Evolutionary conservation across 2,329 filamentous ascomycete species (phyloP).

Genomic region (Metarhizium brunneum): DNA sequence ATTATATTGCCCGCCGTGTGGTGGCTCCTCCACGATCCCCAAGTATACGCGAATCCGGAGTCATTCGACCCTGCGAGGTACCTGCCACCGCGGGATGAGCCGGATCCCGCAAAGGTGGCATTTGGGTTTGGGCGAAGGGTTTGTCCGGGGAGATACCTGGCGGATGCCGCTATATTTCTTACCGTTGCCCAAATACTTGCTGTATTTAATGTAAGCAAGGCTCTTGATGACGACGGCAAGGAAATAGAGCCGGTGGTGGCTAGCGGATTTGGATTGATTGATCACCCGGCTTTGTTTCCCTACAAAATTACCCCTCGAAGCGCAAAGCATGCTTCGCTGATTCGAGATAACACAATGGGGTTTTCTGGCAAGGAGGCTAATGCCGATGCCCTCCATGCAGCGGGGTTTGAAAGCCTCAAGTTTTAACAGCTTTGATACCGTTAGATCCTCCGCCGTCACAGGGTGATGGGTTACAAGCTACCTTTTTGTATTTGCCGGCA

Average conservation of each 20-base stretch:
- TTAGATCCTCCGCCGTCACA: too few relatives aligned
- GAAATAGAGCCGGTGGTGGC: constrained; percentile 17
- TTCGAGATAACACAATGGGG: neutral
- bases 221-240: constrained; percentile 21
- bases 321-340: neutral
- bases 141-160: constrained; percentile 24
- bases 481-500: too few relatives aligned
- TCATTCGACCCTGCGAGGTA: constrained; percentile 24
- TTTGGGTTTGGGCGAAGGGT: constrained; percentile 28
- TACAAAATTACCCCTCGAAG: constrained; percentile 4
- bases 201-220: constrained; percentile 29
- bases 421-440: too few relatives aligned
- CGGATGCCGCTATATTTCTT: constrained; percentile 20
- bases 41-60: constrained; percentile 44
- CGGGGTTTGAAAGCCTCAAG: too few relatives aligned
- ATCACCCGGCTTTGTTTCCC: neutral
- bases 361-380: constrained; percentile 6
- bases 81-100: constrained; percentile 17
- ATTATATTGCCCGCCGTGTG: constrained; percentile 15
- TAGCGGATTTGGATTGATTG: neutral
- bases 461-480: too few relatives aligned
- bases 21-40: constrained; percentile 51
- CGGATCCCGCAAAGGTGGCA: constrained; percentile 14
- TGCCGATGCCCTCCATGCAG: neutral
- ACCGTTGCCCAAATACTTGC: constrained; percentile 32